Base-by-base conservation (phyloP, 352 stramenopile species). In the Peronospora tabacina region DNA sequence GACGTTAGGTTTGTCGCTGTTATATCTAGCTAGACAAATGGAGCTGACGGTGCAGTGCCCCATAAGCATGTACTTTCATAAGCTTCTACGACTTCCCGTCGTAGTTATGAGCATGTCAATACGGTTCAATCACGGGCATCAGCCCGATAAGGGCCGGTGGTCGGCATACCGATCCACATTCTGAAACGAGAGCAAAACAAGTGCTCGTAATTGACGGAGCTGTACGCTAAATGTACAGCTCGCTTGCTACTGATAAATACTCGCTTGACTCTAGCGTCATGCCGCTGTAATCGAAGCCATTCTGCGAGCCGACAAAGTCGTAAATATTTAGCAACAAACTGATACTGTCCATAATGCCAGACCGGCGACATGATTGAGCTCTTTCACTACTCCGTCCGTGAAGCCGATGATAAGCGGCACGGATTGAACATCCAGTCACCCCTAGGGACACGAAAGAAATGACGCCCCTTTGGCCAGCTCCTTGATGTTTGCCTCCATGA, bases 1-100 rank as follows among this genome's bases (percentile, higher is more conserved):
- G 3, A 2, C 4, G 7, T 26, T 5, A 26, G 0, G 22, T 26
- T 26, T 26, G 3, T 26, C 22, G 7, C 22, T 22, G 19, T 22
- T 22, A 22, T 22, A 22, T 22, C 19, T 26, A 26, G 22, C 22
- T 26, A 26, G 22, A 26, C 22, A 26, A 26, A 5, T 26, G 5
- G 22, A 5, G 22, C 7, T 26, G 22, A 26, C 22, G 1, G 22
- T 26, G 2, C 7, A 44, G n/a, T n/a, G n/a, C n/a, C n/a, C n/a
- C n/a, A n/a, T n/a, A 90, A 10, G 90, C 93, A 7, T 85, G 67
- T 43, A 65, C 69, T 65, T 97, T 95, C 17, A 97, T 73, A 55
- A 90, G 89, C 58, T 97, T 85, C 69, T 98, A 97, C 40, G 82
- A 84, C 57, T 96, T 88, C 90, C 90, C 97, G 75, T 98, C 97